Evolutionary conservation across 179 eudicot species (phyloP), one percentile per base, ranked within the genome.

Genomic region (Gypsophila paniculata): DNA sequence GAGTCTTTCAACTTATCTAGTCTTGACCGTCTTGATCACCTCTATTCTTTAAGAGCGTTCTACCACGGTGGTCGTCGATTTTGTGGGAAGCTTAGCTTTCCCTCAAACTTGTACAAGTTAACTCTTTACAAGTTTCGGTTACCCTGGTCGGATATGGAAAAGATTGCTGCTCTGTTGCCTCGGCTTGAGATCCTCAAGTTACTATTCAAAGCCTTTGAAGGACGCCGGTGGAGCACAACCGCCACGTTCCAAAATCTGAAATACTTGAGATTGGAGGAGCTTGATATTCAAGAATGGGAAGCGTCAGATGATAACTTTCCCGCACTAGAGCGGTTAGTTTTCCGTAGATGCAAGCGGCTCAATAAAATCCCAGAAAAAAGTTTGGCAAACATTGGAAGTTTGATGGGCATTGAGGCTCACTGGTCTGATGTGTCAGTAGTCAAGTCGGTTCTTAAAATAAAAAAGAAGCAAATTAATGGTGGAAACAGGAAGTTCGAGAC

Each of bases 221-320:
- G n/a, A n/a, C n/a, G n/a, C n/a, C n/a, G n/a, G n/a, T n/a, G n/a
- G n/a, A n/a, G n/a, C n/a, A n/a, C 44, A 29, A 17, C 10, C 0
- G 42, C 10, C 2, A 61, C 39, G 8, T 32, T 61, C 19, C 4
- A 61, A 29, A 61, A 61, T 15, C 65, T 61, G 21, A 61, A 61
- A 14, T 61, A 61, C 38, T 61, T 61, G 44, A 61, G 65, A 13
- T 0, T 32, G 44, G 42, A 61, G 18, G 21, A 17, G 42, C 42
- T 61, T 29, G 11, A 61, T n/a, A 14, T 61, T 32, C 18, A 32
- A 29, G 42, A 61, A 32, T 61, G 65, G 65, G 8, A 61, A 34
- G 65, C 44, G 14, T 13, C 65, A 15, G 65, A 61, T 0, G 65
- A 61, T 32, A 29, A 61, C 42, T 61, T 61, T 32, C 65, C 65